These are phyloP conservation scores for Tricladium varicosporioides DNA, from an alignment of 2,329 filamentous ascomycete genomes.

Conservation along the genomic window DNA sequence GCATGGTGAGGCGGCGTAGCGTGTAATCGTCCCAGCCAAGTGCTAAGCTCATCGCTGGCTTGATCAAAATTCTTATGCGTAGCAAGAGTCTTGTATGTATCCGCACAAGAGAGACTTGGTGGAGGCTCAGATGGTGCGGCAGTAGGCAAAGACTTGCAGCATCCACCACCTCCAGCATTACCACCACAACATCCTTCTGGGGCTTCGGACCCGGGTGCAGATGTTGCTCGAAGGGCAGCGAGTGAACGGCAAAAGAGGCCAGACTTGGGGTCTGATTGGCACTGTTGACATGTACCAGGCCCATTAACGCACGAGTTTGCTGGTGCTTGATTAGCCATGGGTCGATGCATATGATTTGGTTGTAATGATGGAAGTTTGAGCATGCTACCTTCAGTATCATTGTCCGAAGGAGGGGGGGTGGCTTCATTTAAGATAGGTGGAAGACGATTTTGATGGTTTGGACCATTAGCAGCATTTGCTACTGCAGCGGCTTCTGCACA, in stretches of 20 bases:
- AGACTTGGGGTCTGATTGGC: slow-evolving; percentile 72
- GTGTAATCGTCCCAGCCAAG: slow-evolving; percentile 72
- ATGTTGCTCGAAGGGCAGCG: slow-evolving; percentile 54
- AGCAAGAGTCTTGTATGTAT: slow-evolving; percentile 75
- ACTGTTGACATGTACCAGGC: slow-evolving; percentile 77
- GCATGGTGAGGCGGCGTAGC: slow-evolving; percentile 46
- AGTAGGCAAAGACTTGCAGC: slow-evolving; percentile 50
- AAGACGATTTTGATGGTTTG: slow-evolving; percentile 33
- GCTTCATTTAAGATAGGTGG: slow-evolving; percentile 47
- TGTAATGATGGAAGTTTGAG: slow-evolving; percentile 55
- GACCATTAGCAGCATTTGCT: slow-evolving; percentile 33
- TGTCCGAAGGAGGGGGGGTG: slow-evolving; percentile 51
- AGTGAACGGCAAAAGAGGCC: slow-evolving; percentile 81
- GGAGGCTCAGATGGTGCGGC: slow-evolving; percentile 28
- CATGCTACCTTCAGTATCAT: slow-evolving; percentile 54
- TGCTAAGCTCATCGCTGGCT: slow-evolving; percentile 70
- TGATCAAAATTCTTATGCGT: slow-evolving; percentile 74
- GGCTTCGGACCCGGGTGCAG: slow-evolving; percentile 22
- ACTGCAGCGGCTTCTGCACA: slow-evolving; percentile 62
- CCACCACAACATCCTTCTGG: slow-evolving; percentile 62
- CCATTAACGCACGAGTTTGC: slow-evolving; percentile 48
- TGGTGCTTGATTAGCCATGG: slow-evolving; percentile 19
- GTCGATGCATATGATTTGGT: slow-evolving; percentile 33
- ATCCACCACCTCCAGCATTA: slow-evolving; percentile 56
- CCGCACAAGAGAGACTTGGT: slow-evolving; percentile 66